These are phyloP conservation scores for Aspergillus calidoustus DNA, from an alignment of 2,329 filamentous ascomycete species.

Conservation along the genomic window DNA sequence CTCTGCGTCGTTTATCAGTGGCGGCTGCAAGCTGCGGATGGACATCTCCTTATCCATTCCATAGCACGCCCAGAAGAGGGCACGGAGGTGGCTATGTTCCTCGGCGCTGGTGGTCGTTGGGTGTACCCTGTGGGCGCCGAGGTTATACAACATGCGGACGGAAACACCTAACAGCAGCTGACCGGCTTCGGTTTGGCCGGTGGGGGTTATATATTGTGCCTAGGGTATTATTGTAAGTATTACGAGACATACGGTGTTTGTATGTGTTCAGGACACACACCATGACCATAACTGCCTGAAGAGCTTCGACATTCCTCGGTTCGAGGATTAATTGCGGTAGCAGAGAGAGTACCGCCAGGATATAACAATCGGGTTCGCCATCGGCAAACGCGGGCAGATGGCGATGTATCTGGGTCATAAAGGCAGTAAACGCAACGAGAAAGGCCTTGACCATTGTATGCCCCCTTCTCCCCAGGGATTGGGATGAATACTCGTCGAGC, in stretches of 20 bases:
- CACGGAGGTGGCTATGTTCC: slow-evolving; percentile 26
- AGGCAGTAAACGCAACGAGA: slow-evolving; percentile 30
- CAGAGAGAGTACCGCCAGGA: slow-evolving; percentile 27
- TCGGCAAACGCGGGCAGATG: slow-evolving; percentile 26
- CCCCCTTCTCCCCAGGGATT: background rate
- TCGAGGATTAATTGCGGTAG: slow-evolving; percentile 29
- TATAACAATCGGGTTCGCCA: slow-evolving; percentile 29
- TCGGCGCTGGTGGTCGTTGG: background rate
- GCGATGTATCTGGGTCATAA: slow-evolving; percentile 30
- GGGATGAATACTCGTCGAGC: slow-evolving; percentile 15
- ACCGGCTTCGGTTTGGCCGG: slow-evolving; percentile 28
- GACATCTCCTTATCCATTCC: slow-evolving; percentile 30
- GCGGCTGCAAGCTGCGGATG: slow-evolving; percentile 26
- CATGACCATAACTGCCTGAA: slow-evolving; percentile 28
- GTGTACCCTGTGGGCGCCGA: slow-evolving; percentile 25
- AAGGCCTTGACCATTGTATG: slow-evolving; percentile 22
- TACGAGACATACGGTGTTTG: no score
- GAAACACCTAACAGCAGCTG: slow-evolving; percentile 28
- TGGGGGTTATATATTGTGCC: slow-evolving; percentile 23
- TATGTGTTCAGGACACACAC: slow-evolving; percentile 16
- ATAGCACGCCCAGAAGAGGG: slow-evolving; percentile 33
- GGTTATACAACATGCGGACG: slow-evolving; percentile 27
- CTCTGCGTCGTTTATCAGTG: slow-evolving; percentile 28
- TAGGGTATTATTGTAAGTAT: background rate
- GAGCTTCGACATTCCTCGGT: slow-evolving; percentile 20